These are phyloP conservation scores for Dactylellina leptospora DNA, from an alignment of 2,329 filamentous ascomycete genomes.

Conservation along the genomic window DNA sequence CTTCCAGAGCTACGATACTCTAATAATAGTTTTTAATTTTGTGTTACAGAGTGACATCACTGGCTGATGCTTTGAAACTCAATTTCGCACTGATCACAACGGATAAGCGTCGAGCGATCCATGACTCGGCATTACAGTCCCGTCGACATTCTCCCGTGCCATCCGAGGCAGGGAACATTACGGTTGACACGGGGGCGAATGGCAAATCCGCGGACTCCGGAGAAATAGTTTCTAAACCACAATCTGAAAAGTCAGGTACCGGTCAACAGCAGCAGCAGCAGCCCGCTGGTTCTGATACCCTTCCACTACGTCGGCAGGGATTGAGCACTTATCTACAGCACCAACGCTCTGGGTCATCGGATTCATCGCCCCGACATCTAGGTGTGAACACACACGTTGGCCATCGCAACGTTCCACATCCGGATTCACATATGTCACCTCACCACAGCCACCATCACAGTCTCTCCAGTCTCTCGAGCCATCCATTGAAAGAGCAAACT, in stretches of 20 bases:
- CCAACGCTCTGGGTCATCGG: constrained; percentile 48
- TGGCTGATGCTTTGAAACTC: constrained; percentile 93
- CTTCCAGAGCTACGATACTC: not conserved
- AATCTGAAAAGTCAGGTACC: constrained; percentile 32
- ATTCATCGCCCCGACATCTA: constrained; percentile 42
- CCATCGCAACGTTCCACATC: constrained; percentile 48
- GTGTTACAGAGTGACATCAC: constrained; percentile 76
- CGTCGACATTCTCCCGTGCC: constrained; percentile 56
- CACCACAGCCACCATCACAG: constrained; percentile 42
- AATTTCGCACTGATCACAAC: constrained; percentile 98
- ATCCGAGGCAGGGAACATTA: constrained; percentile 59
- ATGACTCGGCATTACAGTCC: constrained; percentile 56
- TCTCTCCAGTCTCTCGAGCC: constrained; percentile 23
- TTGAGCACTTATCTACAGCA: constrained; percentile 48
- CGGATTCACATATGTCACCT: constrained; percentile 48
- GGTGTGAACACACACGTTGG: constrained; percentile 32
- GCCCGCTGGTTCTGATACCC: constrained; percentile 55
- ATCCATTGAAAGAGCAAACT: constrained; percentile 48
- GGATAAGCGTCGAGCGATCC: constrained; percentile 70
- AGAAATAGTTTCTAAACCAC: constrained; percentile 27
- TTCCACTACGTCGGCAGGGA: constrained; percentile 55
- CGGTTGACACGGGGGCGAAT: constrained; percentile 21
- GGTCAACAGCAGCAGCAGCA: constrained; percentile 4
- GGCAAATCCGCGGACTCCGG: constrained; percentile 28
- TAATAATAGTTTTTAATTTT: not conserved